Conservation (phyloP, 2,329 filamentous ascomycete genomes). For the Juglanconis juglandina region DNA sequence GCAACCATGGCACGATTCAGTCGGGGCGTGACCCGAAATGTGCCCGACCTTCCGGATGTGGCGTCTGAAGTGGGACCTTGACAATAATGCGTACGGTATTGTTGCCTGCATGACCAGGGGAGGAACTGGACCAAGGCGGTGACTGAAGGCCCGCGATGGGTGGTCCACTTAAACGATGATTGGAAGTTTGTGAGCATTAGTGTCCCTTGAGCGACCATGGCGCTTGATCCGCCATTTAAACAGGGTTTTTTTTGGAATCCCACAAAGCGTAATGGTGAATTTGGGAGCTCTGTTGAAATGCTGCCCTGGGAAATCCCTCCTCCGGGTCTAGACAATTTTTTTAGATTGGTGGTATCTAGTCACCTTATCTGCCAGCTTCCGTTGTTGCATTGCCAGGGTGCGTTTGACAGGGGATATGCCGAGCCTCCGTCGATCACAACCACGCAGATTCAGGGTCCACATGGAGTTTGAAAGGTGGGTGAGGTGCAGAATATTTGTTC, state of each 20-base stretch:
- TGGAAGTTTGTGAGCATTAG: too few species aligned
- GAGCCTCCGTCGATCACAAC: not conserved
- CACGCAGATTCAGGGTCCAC: slow-evolving; percentile 5
- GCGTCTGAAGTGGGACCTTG: not conserved
- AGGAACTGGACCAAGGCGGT: too few species aligned
- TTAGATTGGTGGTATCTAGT: not conserved
- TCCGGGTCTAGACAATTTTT: not conserved
- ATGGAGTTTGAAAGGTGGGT: not conserved
- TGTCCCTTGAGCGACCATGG: too few species aligned
- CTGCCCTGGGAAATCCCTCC: not conserved
- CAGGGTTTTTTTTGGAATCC: too few species aligned
- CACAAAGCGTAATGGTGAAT: too few species aligned
- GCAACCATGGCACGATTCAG: not conserved
- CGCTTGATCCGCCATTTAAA: too few species aligned
- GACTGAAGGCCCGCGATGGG: too few species aligned
- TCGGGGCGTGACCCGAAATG: not conserved
- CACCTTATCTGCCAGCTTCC: not conserved
- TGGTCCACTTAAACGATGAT: too few species aligned
- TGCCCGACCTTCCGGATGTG: not conserved
- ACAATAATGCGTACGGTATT: not conserved
- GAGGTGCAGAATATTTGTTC: not conserved
- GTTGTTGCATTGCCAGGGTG: not conserved
- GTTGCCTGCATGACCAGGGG: too few species aligned
- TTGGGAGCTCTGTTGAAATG: too few species aligned
- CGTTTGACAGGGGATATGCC: not conserved